Percentiles rank a stretch among this genome's conserved stretches.
Evolutionary conservation across 768 basidiomycete genomes (phyloP).

Genomic region (Boletales sp.): DNA sequence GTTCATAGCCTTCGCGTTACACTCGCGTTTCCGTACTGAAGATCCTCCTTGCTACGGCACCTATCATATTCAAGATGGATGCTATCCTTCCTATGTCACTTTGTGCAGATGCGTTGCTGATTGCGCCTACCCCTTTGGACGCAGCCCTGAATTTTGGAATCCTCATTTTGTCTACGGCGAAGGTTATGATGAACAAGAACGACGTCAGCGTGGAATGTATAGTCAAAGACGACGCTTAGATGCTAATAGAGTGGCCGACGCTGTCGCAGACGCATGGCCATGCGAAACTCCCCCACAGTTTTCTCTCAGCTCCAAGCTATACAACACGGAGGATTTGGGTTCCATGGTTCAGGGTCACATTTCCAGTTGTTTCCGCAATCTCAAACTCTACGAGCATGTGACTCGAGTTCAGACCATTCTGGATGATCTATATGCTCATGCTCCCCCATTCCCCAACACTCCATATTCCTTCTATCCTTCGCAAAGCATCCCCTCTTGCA

Average conservation of each 20-base stretch:
- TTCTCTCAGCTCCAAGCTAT: not conserved
- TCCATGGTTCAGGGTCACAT: not conserved
- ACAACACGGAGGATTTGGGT: not conserved
- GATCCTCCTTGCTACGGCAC: slow-evolving; percentile 8
- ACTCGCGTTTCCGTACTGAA: slow-evolving; percentile 5
- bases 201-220: slow-evolving; percentile 1
- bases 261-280: slow-evolving; percentile 12
- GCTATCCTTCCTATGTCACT: not conserved
- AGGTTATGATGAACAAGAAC: too few species aligned
- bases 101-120: not conserved
- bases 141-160: slow-evolving; percentile 5
- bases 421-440: not conserved
- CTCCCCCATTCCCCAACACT: too few species aligned
- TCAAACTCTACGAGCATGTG: not conserved
- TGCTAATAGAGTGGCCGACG: not conserved
- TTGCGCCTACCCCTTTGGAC: not conserved
- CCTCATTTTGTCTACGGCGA: not conserved
- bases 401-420: not conserved
- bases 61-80: slow-evolving; percentile 2
- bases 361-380: slow-evolving; percentile 10
- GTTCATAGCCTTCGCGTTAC: slow-evolving; percentile 26
- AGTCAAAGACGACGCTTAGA: not conserved
- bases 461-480: too few species aligned
- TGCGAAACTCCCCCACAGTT: slow-evolving; percentile 1
- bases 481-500: not conserved